phyloP scores from a whole-genome alignment of 2,329 filamentous ascomycete genomes.

The Penicillium italicum region DNA sequence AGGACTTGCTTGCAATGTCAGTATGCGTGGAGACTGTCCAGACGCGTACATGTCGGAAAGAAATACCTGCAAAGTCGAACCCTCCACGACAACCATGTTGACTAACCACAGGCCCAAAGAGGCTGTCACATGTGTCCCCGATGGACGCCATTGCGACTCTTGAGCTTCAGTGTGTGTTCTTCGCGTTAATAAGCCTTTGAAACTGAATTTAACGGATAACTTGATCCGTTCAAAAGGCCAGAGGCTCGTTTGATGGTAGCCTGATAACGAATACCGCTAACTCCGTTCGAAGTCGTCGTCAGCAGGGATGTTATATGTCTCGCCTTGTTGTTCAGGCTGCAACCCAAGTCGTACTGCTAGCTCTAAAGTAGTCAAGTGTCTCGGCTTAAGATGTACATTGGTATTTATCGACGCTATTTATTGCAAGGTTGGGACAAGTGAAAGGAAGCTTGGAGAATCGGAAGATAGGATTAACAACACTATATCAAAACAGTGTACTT shows the following conservation, averaged over 20 bases:
- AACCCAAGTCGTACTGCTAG: neutral
- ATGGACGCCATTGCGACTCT: neutral
- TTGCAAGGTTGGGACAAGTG: neutral
- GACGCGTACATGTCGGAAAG: neutral
- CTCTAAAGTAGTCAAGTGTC: neutral
- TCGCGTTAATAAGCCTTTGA: neutral
- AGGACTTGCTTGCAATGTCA: neutral
- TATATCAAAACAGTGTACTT: conserved; percentile 13
- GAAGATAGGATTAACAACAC: conserved; percentile 16
- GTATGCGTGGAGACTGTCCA: neutral
- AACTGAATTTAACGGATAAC: neutral
- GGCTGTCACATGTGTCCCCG: neutral
- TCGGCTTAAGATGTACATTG: no score
- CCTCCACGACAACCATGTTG: neutral
- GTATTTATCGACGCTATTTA: neutral
- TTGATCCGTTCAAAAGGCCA: neutral
- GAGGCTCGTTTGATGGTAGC: neutral
- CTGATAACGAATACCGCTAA: neutral
- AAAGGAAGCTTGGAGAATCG: neutral
- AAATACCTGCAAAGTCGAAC: neutral
- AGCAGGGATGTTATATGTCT: neutral
- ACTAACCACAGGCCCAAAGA: neutral
- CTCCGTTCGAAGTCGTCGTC: neutral
- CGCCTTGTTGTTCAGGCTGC: neutral
- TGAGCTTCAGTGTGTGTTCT: neutral